Percentiles rank a stretch among this genome's conserved stretches.
Conservation (phyloP, 345 rosid species). For the Durio zibethinus region DNA sequence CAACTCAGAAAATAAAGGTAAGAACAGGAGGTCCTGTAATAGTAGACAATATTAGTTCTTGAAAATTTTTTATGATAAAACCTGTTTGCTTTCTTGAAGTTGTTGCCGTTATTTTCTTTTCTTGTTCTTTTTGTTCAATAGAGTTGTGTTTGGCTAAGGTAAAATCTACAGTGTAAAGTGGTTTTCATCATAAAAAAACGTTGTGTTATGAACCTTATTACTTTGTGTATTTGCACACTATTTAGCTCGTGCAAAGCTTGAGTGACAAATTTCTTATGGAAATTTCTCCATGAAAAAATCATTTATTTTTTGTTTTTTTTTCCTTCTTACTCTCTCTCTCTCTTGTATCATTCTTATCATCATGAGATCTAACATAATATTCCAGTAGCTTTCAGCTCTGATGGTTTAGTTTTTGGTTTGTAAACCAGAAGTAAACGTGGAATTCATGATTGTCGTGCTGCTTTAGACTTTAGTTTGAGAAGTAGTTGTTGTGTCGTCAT, state of each 20-base stretch:
- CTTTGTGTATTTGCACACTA: not conserved
- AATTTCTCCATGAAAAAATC: constrained; percentile 3
- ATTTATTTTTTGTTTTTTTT: not conserved
- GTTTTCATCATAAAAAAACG: not conserved
- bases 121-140: not conserved
- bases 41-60: constrained; percentile 21
- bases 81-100: constrained; percentile 27
- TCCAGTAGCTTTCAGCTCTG: constrained; percentile 10
- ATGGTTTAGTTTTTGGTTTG: constrained; percentile 26
- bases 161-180: constrained; percentile 35
- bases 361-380: constrained; percentile 16
- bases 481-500: constrained; percentile 47
- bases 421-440: constrained; percentile 30
- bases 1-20: constrained; percentile 12
- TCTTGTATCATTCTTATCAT: not conserved
- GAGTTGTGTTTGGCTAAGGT: constrained; percentile 21
- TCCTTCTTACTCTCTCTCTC: not conserved
- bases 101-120: constrained; percentile 8
- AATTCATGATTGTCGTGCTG: constrained; percentile 31
- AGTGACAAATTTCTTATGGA: not conserved
- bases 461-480: constrained; percentile 41
- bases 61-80: constrained; percentile 17
- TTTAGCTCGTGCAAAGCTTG: not conserved
- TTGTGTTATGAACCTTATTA: not conserved
- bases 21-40: constrained; percentile 9